phyloP scores from a whole-genome alignment of 306 rosid species.

The Pyrus betulifolia region DNA sequence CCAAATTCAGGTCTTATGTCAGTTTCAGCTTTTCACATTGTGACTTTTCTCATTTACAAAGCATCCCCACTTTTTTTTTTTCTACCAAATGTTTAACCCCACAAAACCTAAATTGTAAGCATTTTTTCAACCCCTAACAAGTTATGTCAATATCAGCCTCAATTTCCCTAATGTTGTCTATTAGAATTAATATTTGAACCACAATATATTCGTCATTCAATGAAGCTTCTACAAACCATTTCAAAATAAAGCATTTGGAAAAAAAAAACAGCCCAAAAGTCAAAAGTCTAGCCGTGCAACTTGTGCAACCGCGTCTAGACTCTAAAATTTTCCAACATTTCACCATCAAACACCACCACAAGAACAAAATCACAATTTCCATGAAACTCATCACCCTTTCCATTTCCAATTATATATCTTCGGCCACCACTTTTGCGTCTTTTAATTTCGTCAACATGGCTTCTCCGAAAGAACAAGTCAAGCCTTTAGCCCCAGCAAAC shows the following conservation, averaged over 20 bases:
- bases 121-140: too few relatives aligned
- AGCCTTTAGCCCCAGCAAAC: slow-evolving; percentile 25
- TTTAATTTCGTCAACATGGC: not conserved
- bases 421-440: not conserved
- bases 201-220: not conserved
- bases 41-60: not conserved
- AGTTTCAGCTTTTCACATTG: too few relatives aligned
- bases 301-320: slow-evolving; percentile 13
- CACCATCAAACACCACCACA: not conserved
- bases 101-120: too few relatives aligned
- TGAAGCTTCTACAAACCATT: slow-evolving; percentile 7
- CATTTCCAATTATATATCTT: not conserved
- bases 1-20: too few relatives aligned
- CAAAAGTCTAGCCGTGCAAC: slow-evolving; percentile 2
- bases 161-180: too few relatives aligned
- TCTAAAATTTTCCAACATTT: not conserved
- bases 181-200: not conserved
- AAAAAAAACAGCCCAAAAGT: not conserved
- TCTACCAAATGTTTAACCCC: too few relatives aligned
- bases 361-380: not conserved
- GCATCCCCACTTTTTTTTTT: not conserved
- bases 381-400: not conserved
- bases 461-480: slow-evolving; percentile 20
- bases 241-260: not conserved
- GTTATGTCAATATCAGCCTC: too few relatives aligned